Evolutionary conservation across 345 rosid genomes (phyloP), one percentile per base, ranked within the genome.

Genomic region (Crucihimalaya himalaica): DNA sequence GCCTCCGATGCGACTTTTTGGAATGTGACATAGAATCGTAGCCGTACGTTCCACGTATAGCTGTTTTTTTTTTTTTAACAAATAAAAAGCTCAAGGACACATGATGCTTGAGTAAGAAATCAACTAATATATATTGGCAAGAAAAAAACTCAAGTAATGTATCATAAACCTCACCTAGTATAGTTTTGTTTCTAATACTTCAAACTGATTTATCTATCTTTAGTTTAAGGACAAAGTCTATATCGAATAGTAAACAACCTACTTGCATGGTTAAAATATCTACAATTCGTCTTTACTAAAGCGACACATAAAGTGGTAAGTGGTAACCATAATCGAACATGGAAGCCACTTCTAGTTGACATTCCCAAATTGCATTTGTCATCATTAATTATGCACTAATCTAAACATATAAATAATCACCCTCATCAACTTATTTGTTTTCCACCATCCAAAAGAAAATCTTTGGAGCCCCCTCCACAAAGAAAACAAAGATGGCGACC

Each of bases 301-400:
- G 73, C 35, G 23, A 59, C 20, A 74, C 53, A 68, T 77, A 76
- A 28, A 52, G 19, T 72, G 45, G 63, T 59, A 68, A 51, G 74
- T 68, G 83, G 85, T 56, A 84, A 80, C 81, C 87, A 86, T 81
- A 40, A 83, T 83, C 88, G 82, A 79, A 77, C 73, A 76, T 77
- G 81, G 80, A 63, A 72, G 73, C 77, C 85, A 79, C 82, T 32
- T 56, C 76, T 68, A 75, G 64, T 79, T 76, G 79, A 68, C 80
- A 72, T 73, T 59, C 53, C 3, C 54, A 68, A 61, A 45, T 55
- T 32, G 40, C 55, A 28, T 55, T 62, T 23, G 60, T 66, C 68
- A 60, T 68, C 21, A 69, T 70, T 61, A 70, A 28, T 2, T 43
- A 35, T 23, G 59, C 53, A 5, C 28, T 35, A 23, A 6, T 8